A percentile compares a stretch with the other conserved stretches of the same genome.
Conservation (phyloP, 1,284 basidiomycete genomes). For the Testicularia cyperi region DNA sequence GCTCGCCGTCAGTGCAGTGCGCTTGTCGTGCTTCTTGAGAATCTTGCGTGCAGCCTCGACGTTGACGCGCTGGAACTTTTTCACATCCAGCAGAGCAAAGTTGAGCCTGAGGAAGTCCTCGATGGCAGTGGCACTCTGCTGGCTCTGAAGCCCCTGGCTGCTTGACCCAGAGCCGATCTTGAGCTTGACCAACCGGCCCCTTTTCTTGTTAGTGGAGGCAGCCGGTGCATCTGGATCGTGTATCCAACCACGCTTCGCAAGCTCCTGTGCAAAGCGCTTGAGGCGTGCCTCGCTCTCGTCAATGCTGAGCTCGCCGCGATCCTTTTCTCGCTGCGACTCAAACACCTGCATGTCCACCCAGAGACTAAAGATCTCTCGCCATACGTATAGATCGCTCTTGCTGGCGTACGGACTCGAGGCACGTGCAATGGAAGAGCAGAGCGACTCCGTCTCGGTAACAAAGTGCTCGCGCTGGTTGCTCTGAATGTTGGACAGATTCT, state of each 20-base stretch:
- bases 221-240: slow-evolving; percentile 23
- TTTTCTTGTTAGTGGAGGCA: slow-evolving; percentile 14
- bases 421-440: slow-evolving; percentile 67
- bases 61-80: slow-evolving; percentile 78
- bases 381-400: slow-evolving; percentile 79
- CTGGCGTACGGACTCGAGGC: slow-evolving; percentile 52
- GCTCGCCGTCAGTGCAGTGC: slow-evolving; percentile 67
- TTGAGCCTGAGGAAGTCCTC: slow-evolving; percentile 81
- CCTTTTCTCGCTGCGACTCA: slow-evolving; percentile 73
- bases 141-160: slow-evolving; percentile 39
- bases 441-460: slow-evolving; percentile 66
- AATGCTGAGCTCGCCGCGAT: slow-evolving; percentile 72
- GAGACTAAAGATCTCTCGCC: slow-evolving; percentile 85
- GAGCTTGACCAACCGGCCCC: slow-evolving; percentile 42
- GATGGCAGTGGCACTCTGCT: slow-evolving; percentile 61
- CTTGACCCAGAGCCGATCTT: slow-evolving; percentile 29
- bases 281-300: slow-evolving; percentile 75
- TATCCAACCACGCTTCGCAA: slow-evolving; percentile 64
- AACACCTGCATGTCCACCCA: slow-evolving; percentile 88
- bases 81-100: slow-evolving; percentile 77
- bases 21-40: slow-evolving; percentile 91
- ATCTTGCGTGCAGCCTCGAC: slow-evolving; percentile 72
- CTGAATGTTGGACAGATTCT: slow-evolving; percentile 71
- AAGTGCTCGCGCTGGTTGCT: slow-evolving; percentile 70
- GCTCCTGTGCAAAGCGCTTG: slow-evolving; percentile 70